Evolutionary conservation across 257 asterid species (phyloP), one percentile per base, ranked within the genome.

Genomic region (Fraxinus excelsior): DNA sequence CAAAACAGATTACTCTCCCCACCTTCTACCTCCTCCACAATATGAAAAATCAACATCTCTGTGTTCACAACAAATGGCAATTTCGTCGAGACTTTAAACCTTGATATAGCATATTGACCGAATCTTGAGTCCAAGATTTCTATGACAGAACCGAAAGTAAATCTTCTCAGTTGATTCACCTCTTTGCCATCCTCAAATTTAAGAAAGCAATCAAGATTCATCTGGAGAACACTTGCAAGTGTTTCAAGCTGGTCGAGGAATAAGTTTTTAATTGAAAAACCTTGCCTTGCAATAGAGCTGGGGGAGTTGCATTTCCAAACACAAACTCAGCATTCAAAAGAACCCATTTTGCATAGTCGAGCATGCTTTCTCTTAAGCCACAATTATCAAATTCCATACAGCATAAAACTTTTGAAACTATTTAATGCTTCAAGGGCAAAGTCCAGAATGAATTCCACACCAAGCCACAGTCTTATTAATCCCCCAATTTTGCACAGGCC

Each of bases 241-340:
- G 89, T 86, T 31, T 96, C 97, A 77, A 96, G 77, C 80, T 91
- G 96, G 53, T 92, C 82, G 12, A 86, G 79, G 29, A 90, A 86
- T 83, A 93, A 85, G 79, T 79, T 87, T 83, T 87, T 82, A 29
- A 90, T 79, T 0, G 93, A 88, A 60, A 88, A 91, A 56, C 85
- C 87, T 77, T 71, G 73, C 4, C 84, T 85, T n/a, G 75, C 70
- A 21, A 40, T 71, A 44, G 82, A 58, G 70, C 79, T 77, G 86
- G 84, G 74, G 66, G 80, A 51, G 77, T 76, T 60, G 87, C 83
- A 46, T 72, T 85, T 53, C 82, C 90, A 78, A 87, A 80, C 35
- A 74, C 85, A 83, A 96, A 73, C 80, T 96, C 97, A 11, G 93
- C 87, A 77, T 88, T 87, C 86, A 87, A 75, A 69, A 96, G 84